Conservation (phyloP, 129 eudicot genomes). For the Sambucus nigra region DNA sequence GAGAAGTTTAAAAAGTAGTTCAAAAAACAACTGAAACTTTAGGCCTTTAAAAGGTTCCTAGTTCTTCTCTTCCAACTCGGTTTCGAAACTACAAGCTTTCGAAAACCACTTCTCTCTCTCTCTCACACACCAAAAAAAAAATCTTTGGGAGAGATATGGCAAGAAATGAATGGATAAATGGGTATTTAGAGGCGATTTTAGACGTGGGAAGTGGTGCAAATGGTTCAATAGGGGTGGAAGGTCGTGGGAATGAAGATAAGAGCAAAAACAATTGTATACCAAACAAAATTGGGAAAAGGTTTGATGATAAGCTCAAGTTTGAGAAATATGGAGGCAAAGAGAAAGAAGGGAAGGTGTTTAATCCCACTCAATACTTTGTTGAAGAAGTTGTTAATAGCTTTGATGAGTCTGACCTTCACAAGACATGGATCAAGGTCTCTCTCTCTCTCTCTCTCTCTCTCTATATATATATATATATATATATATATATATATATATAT, state of each 20-base stretch:
- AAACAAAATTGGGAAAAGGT: constrained; percentile 17
- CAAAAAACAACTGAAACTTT: neutral
- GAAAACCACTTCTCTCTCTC: neutral
- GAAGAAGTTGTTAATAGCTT: constrained; percentile 71
- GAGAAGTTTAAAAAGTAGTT: neutral
- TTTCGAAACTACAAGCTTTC: neutral
- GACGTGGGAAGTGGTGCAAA: constrained; percentile 28
- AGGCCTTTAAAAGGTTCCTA: constrained; percentile 16
- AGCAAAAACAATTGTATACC: neutral
- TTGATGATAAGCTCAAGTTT: constrained; percentile 40
- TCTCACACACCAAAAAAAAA: too few species aligned
- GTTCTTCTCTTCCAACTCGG: constrained; percentile 5
- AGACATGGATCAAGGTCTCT: constrained; percentile 74
- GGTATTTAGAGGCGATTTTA: constrained; percentile 68
- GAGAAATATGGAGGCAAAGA: constrained; percentile 35
- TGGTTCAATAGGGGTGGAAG: constrained; percentile 2
- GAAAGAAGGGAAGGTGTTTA: constrained; percentile 41
- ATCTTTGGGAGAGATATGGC: constrained; percentile 37
- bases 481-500: too few species aligned
- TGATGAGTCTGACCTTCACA: constrained; percentile 71
- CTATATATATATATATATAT: too few species aligned
- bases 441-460: constrained; percentile 4
- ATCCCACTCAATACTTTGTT: constrained; percentile 74
- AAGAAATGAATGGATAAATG: constrained; percentile 60
- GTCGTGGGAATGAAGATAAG: constrained; percentile 2